These are phyloP conservation scores for Capsella rubella DNA, from an alignment of 441 rosid species.

Conservation along the genomic window DNA sequence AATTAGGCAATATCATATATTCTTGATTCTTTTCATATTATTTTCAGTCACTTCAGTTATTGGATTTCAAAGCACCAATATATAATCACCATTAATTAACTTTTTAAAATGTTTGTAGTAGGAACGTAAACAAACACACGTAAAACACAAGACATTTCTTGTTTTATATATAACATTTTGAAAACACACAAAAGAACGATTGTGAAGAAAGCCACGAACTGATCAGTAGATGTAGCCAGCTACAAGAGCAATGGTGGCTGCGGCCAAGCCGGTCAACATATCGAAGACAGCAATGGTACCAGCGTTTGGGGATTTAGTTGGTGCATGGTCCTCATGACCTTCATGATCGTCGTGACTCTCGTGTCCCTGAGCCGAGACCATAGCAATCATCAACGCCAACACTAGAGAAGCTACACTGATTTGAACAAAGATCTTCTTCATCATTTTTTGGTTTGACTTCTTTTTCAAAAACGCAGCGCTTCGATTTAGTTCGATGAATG, in stretches of 20 bases:
- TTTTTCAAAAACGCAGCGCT: background rate
- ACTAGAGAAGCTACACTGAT: conserved; percentile 34
- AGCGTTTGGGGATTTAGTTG: conserved; percentile 27
- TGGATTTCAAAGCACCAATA: too few species aligned
- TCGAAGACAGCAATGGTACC: conserved; percentile 23
- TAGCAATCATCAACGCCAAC: conserved; percentile 22
- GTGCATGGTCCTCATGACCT: conserved; percentile 28
- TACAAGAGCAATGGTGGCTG: conserved; percentile 35
- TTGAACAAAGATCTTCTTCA: conserved; percentile 30
- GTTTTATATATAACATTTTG: background rate
- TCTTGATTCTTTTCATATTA: too few species aligned
- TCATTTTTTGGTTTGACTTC: conserved; percentile 10
- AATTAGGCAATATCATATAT: too few species aligned
- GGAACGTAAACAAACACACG: background rate
- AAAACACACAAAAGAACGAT: background rate
- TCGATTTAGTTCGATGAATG: conserved; percentile 9
- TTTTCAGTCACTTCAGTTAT: too few species aligned
- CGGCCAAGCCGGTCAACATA: conserved; percentile 35
- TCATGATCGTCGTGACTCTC: conserved; percentile 8
- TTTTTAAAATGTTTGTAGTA: too few species aligned
- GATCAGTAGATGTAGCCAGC: conserved; percentile 32
- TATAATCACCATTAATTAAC: too few species aligned
- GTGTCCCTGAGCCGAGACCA: conserved; percentile 33
- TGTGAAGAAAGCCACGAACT: background rate
- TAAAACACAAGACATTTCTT: background rate